These are phyloP conservation scores for Fusarium setosum DNA, from an alignment of 2,329 filamentous ascomycete genomes.

Conservation along the genomic window DNA sequence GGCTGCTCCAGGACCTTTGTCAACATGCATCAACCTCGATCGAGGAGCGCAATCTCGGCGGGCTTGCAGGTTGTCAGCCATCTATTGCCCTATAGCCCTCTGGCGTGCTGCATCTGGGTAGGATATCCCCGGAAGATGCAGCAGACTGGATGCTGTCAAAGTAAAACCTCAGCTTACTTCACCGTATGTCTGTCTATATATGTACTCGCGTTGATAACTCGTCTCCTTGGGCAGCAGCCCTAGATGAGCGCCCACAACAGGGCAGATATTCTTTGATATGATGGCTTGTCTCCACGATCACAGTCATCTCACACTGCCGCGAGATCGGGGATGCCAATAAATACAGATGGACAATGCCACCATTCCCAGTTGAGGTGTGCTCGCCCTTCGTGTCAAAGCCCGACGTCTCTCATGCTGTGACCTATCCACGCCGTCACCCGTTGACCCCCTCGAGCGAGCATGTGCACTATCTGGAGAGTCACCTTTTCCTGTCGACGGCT, in stretches of 20 bases:
- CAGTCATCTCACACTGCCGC: neutral
- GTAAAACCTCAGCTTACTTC: too few relatives aligned
- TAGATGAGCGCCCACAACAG: neutral
- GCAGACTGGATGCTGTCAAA: neutral
- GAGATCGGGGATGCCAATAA: neutral
- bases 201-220: neutral
- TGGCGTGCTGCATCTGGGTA: too few relatives aligned
- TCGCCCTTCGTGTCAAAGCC: too few relatives aligned
- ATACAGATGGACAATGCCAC: neutral
- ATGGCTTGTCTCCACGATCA: neutral
- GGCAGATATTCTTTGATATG: neutral
- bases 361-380: neutral
- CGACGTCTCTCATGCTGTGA: too few relatives aligned
- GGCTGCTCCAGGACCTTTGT: too few relatives aligned
- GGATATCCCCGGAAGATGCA: neutral
- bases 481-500: constrained; percentile 9
- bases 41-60: neutral
- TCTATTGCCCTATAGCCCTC: too few relatives aligned
- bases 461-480: constrained; percentile 16
- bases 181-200: too few relatives aligned
- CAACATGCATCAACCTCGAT: neutral
- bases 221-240: neutral
- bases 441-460: neutral
- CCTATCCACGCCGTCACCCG: too few relatives aligned
- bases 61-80: too few relatives aligned